Base-by-base conservation (phyloP, 345 rosid species). In the Tarenaya hassleriana region DNA sequence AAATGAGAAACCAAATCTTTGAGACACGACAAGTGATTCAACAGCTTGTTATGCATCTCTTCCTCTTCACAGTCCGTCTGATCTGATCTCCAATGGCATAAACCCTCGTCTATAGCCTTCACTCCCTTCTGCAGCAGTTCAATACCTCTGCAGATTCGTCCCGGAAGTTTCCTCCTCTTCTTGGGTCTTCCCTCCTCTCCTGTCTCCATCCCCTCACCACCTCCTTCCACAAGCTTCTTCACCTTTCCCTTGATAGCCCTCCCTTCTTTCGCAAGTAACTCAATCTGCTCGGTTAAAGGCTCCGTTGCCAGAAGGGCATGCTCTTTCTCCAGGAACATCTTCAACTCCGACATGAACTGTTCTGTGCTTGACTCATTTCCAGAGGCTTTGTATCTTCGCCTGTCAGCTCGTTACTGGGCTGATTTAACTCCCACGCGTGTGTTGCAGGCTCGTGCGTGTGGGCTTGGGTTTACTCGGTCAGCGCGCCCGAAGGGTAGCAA, bases 91-190 rank as follows among this genome's bases (percentile, higher is more conserved):
- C 88, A 64, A 48, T 74, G 79, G 19, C 72, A 72, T 57, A 92
- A 75, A 32, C 94, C 76, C 37, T 76, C 83, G 35, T 75, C 68
- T 5, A 88, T 70, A 34, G 55, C 74, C 73, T 80, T 80, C 78
- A 92, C 18, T 2, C 98, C 95, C 47, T 59, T 75, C 73, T 85
- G 82, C 34, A 92, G 62, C 56, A 88, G 45, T 60, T 85, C 86
- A 50, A 92, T 59, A 56, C 98, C 98, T 62, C 60, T 74, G 51
- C 77, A 46, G 45, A 88, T 79, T 55, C 75, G 94, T 58, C 73
- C 86, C 14, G 95, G 95, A 55, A 92, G 69, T 60, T 78, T 92
- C 72, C 95, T 79, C 79, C 72, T 84, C 82, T 85, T 92, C 63
- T 63, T 77, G n/a, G n/a, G n/a, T 21, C 74, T 55, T 54, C 43